A percentile compares a stretch with the other conserved stretches of the same genome.
Evolutionary conservation across 495 filamentous ascomycete genomes (phyloP).

Genomic region (Trichoderma erinaceum): DNA sequence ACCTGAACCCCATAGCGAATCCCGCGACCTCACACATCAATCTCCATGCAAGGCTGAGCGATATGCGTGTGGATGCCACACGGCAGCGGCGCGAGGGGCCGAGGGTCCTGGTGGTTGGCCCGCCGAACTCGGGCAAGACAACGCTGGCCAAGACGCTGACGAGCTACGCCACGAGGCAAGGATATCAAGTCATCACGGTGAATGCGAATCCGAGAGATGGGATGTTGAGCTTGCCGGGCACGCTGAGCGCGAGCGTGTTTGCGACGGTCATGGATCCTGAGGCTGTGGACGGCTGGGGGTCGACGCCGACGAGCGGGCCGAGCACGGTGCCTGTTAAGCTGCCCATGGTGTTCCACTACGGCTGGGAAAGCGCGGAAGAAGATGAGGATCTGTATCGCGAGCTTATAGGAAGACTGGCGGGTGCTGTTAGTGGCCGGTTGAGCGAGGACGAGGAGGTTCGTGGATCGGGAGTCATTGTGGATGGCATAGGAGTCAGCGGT

Average conservation of each 20-base stretch:
- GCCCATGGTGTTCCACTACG: constrained; percentile 88
- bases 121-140: constrained; percentile 78
- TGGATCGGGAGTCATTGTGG: constrained; percentile 73
- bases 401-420: constrained; percentile 67
- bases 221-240: constrained; percentile 78
- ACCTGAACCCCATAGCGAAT: constrained; percentile 77
- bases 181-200: constrained; percentile 72
- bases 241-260: constrained; percentile 75
- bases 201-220: constrained; percentile 84
- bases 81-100: constrained; percentile 54
- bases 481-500: constrained; percentile 66
- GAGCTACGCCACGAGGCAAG: constrained; percentile 70
- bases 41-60: constrained; percentile 77
- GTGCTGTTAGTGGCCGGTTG: constrained; percentile 71
- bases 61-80: constrained; percentile 50
- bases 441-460: constrained; percentile 68
- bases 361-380: constrained; percentile 66
- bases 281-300: constrained; percentile 75
- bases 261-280: constrained; percentile 74
- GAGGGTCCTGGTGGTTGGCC: constrained; percentile 77
- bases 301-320: constrained; percentile 82
- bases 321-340: constrained; percentile 82
- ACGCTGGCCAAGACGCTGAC: constrained; percentile 75
- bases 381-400: constrained; percentile 66
- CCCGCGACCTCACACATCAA: constrained; percentile 79